A percentile compares a stretch with the other conserved stretches of the same genome.
phyloP scores from a whole-genome alignment of 306 rosid species.

The Nissolia schottii region DNA sequence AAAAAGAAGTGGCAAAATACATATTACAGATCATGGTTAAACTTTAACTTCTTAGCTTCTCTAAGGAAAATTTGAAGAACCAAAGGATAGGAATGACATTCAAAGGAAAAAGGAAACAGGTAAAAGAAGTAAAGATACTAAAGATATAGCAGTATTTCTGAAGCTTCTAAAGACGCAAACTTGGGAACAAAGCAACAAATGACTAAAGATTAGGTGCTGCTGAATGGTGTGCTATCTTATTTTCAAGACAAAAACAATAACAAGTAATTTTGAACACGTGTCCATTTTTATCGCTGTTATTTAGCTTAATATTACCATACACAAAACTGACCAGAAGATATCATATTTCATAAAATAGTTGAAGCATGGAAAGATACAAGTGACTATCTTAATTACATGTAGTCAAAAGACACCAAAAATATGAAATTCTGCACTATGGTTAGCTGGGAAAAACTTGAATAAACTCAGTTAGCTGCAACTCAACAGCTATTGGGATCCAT shows the following conservation, averaged over 20 bases:
- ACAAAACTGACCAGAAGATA: background rate
- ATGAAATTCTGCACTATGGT: background rate
- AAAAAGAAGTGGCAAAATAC: background rate
- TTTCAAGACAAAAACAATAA: background rate
- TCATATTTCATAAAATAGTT: background rate
- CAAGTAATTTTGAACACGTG: background rate
- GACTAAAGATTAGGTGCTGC: background rate
- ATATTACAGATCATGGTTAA: background rate
- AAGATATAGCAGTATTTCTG: background rate
- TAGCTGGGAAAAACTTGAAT: background rate
- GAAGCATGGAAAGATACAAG: background rate
- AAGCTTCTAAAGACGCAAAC: constrained; percentile 1
- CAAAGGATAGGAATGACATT: background rate
- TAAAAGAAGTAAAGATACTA: background rate
- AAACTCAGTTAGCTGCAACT: background rate
- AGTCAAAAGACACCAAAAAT: background rate
- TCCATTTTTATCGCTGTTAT: background rate
- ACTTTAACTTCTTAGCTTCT: background rate
- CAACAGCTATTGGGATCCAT: background rate
- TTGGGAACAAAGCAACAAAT: background rate
- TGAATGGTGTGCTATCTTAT: background rate
- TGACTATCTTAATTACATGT: background rate
- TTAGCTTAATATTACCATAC: background rate
- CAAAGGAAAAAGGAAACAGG: background rate
- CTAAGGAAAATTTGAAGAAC: background rate